Base-by-base conservation (phyloP, 257 asterid genomes). In the Solanum lycopersicoides region DNA sequence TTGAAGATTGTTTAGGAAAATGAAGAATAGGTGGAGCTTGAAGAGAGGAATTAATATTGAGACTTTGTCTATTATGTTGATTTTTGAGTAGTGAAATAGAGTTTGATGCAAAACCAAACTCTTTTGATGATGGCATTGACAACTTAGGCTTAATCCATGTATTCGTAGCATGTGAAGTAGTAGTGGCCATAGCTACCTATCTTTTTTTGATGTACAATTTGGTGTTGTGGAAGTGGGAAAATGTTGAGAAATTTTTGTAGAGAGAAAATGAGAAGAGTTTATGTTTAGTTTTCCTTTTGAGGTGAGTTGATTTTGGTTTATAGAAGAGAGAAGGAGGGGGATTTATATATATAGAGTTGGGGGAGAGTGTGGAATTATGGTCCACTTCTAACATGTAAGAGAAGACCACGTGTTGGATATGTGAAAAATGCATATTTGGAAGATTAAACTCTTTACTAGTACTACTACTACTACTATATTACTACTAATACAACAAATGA, bases 351-450 rank as follows among this genome's bases (percentile, higher is more conserved):
- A 60, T 72, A 47, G 60, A 59, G 50, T 63, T 9, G 86, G 34
- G 34, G 87, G 50, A 68, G 87, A 12, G 53, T 86, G 90, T 89
- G 79, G 90, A 65, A 84, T 53, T 79, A 73, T 69, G 87, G 93
- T 91, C 95, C 95, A 93, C 88, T 86, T 89, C 88, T 83, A 87
- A 90, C 91, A 87, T 79, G 92, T 87, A 90, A 84, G 91, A 88
- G 93, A 90, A 83, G 95, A 86, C 97, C 96, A 95, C 99, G 99
- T 95, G 98, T 93, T 90, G 47, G 88, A 90, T 88, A 88, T 90
- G 12, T 68, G 86, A 90, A 90, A 91, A 45, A 85, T 50, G 71
- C 88, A 77, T 28, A 88, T 88, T 69, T 74, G 85, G 68, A 80
- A 1, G 85, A 50, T 85, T 37, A 44, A 65, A 25, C 45, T 66